Base-by-base conservation (phyloP, 73 alveolate species). In the Symbiodinium natans region DNA sequence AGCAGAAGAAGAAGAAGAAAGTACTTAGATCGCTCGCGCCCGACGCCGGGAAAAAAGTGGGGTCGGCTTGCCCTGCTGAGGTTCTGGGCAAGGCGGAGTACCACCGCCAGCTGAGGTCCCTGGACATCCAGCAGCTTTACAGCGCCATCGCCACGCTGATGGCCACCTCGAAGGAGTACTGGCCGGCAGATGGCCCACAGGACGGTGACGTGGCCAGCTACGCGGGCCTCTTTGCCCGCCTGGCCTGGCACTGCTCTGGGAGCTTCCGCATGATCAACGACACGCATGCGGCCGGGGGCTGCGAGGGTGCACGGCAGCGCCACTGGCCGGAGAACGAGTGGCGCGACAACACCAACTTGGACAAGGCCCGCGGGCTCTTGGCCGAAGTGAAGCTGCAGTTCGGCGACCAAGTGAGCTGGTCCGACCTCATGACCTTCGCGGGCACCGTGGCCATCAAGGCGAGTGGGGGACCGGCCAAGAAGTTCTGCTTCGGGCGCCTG, bases 241-340 rank as follows among this genome's bases (percentile, higher is more conserved):
- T 90, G 59, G 96, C 96, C 41, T 92, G 90, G 98, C 90, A 74
- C 42, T 73, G 90, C 89, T 13, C 90, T 4, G 98, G 98, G 71
- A 92, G 82, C 85, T 92, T 73, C 82, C 77, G 90, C 27, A 52
- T 92, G 52, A 43, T 71, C 80, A 74, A 92, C 74, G 98, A 74
- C 41, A 92, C 90, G 41, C 68, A 52, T 27, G 94, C 94, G 13
- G 42, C 84, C 25, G 96, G 90, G 74, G 98, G 98, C 59, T 71
- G 87, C 31, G 89, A 74, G 31, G 90, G 90, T 17, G 98, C 98
- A 1, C 34, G 98, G 39, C 82, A 92, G 54, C 98, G 98, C 8
- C 87, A 71, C 75, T 73, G 88, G 86, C 96, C 96, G 23, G 96
- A 90, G 88, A 90, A 90, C 48, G 86, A 63, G 75, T 90, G 96